phyloP scores from a whole-genome alignment of 192 early-diverging fungal species.

The Podila horticola region DNA sequence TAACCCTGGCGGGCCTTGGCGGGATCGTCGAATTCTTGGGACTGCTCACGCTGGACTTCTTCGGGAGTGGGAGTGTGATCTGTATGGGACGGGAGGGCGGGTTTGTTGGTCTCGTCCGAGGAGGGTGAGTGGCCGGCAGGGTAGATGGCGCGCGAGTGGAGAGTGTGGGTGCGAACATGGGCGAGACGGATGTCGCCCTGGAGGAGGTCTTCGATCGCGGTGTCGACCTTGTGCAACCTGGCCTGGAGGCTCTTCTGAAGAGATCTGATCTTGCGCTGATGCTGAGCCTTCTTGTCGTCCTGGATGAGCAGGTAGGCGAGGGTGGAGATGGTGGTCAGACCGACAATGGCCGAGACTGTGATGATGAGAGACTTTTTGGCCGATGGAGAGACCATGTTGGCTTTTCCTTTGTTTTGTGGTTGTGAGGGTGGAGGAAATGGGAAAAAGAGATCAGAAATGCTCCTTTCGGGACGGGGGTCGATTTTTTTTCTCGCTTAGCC shows the following conservation, averaged over 20 bases:
- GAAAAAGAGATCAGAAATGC: constrained; percentile 2
- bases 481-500: too few relatives aligned
- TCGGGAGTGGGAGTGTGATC: constrained; percentile 32
- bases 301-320: constrained; percentile 45
- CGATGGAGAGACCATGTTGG: constrained; percentile 38
- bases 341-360: constrained; percentile 36
- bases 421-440: not conserved
- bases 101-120: too few relatives aligned
- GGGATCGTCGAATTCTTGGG: constrained; percentile 24
- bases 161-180: constrained; percentile 32
- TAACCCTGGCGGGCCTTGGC: constrained; percentile 35
- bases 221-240: constrained; percentile 21
- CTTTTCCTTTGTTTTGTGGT: not conserved
- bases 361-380: constrained; percentile 42
- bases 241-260: constrained; percentile 24
- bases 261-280: constrained; percentile 21
- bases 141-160: constrained; percentile 23
- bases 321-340: constrained; percentile 34
- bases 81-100: not conserved
- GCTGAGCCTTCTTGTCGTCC: constrained; percentile 44
- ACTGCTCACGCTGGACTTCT: constrained; percentile 32
- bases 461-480: not conserved
- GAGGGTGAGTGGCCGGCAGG: constrained; percentile 3
- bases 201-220: constrained; percentile 12
- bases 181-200: constrained; percentile 35